Evolutionary conservation across 345 rosid species (phyloP).

Genomic region (Toxicodendron radicans): DNA sequence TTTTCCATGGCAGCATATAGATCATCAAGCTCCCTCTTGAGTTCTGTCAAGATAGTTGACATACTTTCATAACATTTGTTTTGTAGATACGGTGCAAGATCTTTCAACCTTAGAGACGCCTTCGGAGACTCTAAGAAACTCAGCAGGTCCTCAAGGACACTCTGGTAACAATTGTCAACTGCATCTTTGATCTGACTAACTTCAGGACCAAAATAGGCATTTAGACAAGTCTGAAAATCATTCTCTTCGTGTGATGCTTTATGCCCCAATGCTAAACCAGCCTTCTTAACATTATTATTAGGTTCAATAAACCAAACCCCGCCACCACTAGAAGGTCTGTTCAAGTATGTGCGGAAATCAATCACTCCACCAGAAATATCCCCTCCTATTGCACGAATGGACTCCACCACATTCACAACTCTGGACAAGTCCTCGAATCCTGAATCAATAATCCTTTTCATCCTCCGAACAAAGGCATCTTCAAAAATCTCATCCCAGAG

Average conservation of each 20-base stretch:
- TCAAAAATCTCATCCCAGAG: slow-evolving; percentile 99
- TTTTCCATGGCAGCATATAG: slow-evolving; percentile 53
- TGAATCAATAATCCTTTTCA: slow-evolving; percentile 68
- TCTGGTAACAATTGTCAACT: slow-evolving; percentile 73
- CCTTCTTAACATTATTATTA: slow-evolving; percentile 47
- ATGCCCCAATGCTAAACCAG: slow-evolving; percentile 40
- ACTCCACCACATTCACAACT: slow-evolving; percentile 53
- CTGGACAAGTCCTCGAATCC: slow-evolving; percentile 63
- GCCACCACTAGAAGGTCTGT: slow-evolving; percentile 83
- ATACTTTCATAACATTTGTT: slow-evolving; percentile 76
- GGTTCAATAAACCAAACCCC: slow-evolving; percentile 97
- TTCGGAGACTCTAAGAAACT: slow-evolving; percentile 92
- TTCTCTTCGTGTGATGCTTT: slow-evolving; percentile 58
- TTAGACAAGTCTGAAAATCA: slow-evolving; percentile 74
- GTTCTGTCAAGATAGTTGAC: slow-evolving; percentile 60
- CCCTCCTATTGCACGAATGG: slow-evolving; percentile 47
- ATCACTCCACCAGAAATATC: slow-evolving; percentile 48
- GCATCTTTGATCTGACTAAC: slow-evolving; percentile 85
- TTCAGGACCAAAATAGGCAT: slow-evolving; percentile 86
- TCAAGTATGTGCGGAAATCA: slow-evolving; percentile 78
- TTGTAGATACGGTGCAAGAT: slow-evolving; percentile 78
- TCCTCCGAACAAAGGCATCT: slow-evolving; percentile 86
- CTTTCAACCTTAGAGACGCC: slow-evolving; percentile 77
- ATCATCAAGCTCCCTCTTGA: slow-evolving; percentile 65
- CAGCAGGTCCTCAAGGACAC: slow-evolving; percentile 77